Base-by-base conservation (phyloP, 306 rosid species). In the Vigna hirtella region DNA sequence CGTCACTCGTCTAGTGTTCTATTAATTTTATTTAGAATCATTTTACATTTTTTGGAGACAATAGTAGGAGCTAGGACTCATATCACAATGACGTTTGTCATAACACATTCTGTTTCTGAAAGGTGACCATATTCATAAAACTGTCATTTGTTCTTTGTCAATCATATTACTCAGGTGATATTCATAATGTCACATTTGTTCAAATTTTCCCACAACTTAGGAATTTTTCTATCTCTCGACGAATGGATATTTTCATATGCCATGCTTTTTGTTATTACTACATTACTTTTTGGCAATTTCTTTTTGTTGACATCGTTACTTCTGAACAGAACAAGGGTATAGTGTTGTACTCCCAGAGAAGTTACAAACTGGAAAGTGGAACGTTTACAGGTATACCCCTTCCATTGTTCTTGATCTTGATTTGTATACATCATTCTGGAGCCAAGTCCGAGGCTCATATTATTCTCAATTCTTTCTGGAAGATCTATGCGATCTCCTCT, bases 331-430 rank as follows among this genome's bases (percentile, higher is more conserved):
- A 73, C 93, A 91, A 79, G 96, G 98, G 73, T 89, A 87, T 86
- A 90, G 99, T 79, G 92, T 91, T 73, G 96, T 91, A 66, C 97
- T 95, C 86, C 99, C 99, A 11, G 98, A 93, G 91, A 95, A 93
- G 89, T 74, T 95, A 86, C 88, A 87, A 51, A 91, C 93, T 57
- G 99, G 99, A 85, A 93, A 93, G 77, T 95, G 99, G 99, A 93
- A 93, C 40, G 99, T 95, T 20, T 87, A 90, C 86, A 91, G 99
- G 99, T 91, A 83, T 71, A 63, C 67, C 13, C 58, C 58, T 85
- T 63, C 68, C 70, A 22, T 45, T 43, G 72, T 65, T 56, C 72
- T 80, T 48, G 68, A 56, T 79, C 49, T 82, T 30, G 30, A 17
- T 47, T 72, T 61, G 72, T 66, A 71, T 22, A 48, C n/a, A 70